Evolutionary conservation across 768 basidiomycete genomes (phyloP).

Genomic region (Mycena albidolilacea): DNA sequence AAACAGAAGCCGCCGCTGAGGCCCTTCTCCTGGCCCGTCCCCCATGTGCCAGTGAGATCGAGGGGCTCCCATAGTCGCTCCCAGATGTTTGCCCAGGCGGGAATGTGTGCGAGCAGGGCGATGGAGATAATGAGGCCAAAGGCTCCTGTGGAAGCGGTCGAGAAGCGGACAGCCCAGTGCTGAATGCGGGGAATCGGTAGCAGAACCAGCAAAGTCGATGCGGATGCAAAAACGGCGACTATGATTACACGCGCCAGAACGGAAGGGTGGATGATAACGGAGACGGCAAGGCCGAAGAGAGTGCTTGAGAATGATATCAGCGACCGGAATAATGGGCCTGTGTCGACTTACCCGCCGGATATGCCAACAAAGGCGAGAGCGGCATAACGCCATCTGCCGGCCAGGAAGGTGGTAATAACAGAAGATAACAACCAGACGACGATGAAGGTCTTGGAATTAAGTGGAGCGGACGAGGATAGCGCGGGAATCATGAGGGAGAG

Average conservation of each 20-base stretch:
- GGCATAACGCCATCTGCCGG: conserved; percentile 68
- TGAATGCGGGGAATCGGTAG: conserved; percentile 63
- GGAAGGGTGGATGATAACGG: conserved; percentile 56
- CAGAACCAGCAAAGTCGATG: conserved; percentile 58
- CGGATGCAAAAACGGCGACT: conserved; percentile 51
- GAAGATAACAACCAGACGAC: conserved; percentile 72
- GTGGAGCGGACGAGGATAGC: conserved; percentile 58
- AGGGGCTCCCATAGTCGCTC: conserved; percentile 70
- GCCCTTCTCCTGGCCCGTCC: conserved; percentile 68
- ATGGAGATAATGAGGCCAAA: conserved; percentile 70
- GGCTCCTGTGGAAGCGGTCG: conserved; percentile 67
- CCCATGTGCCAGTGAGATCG: conserved; percentile 61
- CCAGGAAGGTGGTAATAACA: conserved; percentile 62
- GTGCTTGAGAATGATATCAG: conserved; percentile 48
- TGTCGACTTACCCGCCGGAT: conserved; percentile 65
- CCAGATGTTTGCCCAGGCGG: conserved; percentile 75
- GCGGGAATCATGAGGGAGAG: conserved; percentile 71
- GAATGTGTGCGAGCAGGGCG: conserved; percentile 64
- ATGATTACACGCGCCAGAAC: conserved; percentile 46
- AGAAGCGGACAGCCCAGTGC: conserved; percentile 65
- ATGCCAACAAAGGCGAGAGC: conserved; percentile 65
- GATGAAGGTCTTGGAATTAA: conserved; percentile 67
- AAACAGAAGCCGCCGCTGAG: conserved; percentile 71
- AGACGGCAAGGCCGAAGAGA: conserved; percentile 63
- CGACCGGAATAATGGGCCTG: conserved; percentile 15